Base-by-base conservation (phyloP, 2,329 filamentous ascomycete genomes). In the Fusarium annulatum region DNA sequence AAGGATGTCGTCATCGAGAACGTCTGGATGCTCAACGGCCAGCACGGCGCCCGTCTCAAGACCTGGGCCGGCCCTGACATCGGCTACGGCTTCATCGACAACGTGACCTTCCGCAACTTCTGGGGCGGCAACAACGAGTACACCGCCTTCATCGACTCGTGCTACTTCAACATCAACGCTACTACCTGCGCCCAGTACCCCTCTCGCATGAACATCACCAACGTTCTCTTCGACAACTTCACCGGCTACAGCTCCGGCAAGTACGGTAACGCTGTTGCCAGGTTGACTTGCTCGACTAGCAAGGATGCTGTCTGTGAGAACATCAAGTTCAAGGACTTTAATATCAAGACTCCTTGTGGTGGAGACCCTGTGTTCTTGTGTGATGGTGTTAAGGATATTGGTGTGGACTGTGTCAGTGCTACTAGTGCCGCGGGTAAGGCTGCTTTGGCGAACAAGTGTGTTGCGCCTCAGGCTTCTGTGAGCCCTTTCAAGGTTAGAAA, bases 91-190 rank as follows among this genome's bases (percentile, higher is more conserved):
- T 75, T 72, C 52, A 70, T 77, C 42, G 69, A 77, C 56, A 77
- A 77, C 41, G 61, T 77, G 10, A 77, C 76, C 0, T 77, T 77
- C 74, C 73, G 74, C 36, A 77, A 77, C 57, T 74, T 77, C 51
- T 77, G 76, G 76, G 73, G 67, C 18, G 76, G 59, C 3, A 73
- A 71, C 68, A 77, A 75, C 43, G 76, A 77, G n/a, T 77, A 76
- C 59, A 59, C 63, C 2, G 73, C 69, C 3, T 77, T 74, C 34
- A 71, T 77, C 28, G 76, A 77, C 55, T 77, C 75, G 1, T 77
- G 76, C 58, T 77, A 77, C 63, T 77, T 77, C 68, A 76, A 77
- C 61, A 71, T 77, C 46, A 53, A 73, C 49, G 45, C 69, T 5
- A 45, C 60, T 3, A 64, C 59, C 14, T 74, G 75, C 42, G 67